Conservation (phyloP, 345 rosid species). For the Firmiana major region DNA sequence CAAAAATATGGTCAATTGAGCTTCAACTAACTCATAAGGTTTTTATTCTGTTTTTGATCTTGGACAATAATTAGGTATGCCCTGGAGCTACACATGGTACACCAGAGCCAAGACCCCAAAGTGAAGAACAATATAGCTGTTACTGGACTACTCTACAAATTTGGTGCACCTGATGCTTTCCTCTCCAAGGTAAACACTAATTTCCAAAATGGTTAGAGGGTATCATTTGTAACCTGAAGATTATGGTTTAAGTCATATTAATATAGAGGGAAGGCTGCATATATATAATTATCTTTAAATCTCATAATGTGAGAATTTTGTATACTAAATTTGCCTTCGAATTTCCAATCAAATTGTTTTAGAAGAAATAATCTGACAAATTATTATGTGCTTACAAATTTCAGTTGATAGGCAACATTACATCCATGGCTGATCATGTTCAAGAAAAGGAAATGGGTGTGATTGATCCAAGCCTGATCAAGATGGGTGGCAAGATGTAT, state of each 20-base stretch:
- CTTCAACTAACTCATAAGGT: not conserved
- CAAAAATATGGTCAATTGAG: not conserved
- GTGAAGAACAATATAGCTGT: conserved; percentile 40
- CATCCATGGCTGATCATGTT: conserved; percentile 19
- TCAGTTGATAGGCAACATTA: conserved; percentile 30
- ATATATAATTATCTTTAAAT: too few species aligned
- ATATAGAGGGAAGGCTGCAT: too few species aligned
- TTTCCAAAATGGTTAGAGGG: not conserved
- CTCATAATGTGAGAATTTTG: too few species aligned
- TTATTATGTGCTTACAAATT: not conserved
- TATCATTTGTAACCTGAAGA: too few species aligned
- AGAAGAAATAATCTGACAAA: not conserved
- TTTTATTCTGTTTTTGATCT: not conserved
- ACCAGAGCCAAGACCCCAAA: conserved; percentile 40
- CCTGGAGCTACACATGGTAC: conserved; percentile 79
- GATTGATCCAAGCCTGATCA: conserved; percentile 48
- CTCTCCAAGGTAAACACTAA: conserved; percentile 44
- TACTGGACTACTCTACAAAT: conserved; percentile 43
- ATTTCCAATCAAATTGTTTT: not conserved
- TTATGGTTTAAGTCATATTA: too few species aligned
- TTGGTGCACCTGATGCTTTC: conserved; percentile 49
- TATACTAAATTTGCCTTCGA: too few species aligned
- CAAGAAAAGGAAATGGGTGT: conserved; percentile 36
- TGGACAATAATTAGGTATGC: conserved; percentile 37
- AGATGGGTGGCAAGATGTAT: conserved; percentile 42